These are phyloP conservation scores for Beauveria medogensis DNA, from an alignment of 2,329 filamentous ascomycete genomes.

Conservation along the genomic window DNA sequence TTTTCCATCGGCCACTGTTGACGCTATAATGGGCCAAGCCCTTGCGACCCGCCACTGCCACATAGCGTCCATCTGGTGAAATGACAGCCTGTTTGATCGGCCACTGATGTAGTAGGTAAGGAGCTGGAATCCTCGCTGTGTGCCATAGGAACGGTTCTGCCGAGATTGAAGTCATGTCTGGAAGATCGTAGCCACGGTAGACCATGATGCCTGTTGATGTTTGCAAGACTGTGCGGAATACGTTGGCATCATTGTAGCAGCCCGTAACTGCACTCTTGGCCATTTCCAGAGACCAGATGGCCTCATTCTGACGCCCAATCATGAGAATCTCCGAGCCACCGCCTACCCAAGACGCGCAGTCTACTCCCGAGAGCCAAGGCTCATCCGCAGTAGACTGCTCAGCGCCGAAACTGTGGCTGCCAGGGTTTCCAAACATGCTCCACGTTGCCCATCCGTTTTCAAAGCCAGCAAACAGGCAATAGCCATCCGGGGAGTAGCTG, in stretches of 20 bases:
- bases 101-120: constrained; percentile 87
- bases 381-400: constrained; percentile 59
- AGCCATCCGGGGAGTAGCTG: constrained; percentile 88
- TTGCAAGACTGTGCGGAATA: constrained; percentile 81
- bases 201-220: constrained; percentile 84
- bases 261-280: constrained; percentile 88
- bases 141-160: constrained; percentile 95
- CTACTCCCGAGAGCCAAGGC: constrained; percentile 74
- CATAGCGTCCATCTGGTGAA: constrained; percentile 85
- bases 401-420: constrained; percentile 72
- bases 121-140: constrained; percentile 73
- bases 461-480: constrained; percentile 90
- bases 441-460: constrained; percentile 90
- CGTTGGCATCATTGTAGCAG: constrained; percentile 84
- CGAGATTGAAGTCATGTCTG: constrained; percentile 84
- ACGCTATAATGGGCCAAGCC: constrained; percentile 95
- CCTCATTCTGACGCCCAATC: constrained; percentile 60
- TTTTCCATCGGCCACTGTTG: constrained; percentile 91
- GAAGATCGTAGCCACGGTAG: constrained; percentile 86
- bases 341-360: constrained; percentile 76
- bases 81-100: constrained; percentile 81
- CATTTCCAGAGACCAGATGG: constrained; percentile 83
- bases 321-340: constrained; percentile 81
- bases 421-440: constrained; percentile 93
- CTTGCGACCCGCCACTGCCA: constrained; percentile 88